Base-by-base conservation (phyloP, 116 monocot species). In the Trichopus zeylanicus region DNA sequence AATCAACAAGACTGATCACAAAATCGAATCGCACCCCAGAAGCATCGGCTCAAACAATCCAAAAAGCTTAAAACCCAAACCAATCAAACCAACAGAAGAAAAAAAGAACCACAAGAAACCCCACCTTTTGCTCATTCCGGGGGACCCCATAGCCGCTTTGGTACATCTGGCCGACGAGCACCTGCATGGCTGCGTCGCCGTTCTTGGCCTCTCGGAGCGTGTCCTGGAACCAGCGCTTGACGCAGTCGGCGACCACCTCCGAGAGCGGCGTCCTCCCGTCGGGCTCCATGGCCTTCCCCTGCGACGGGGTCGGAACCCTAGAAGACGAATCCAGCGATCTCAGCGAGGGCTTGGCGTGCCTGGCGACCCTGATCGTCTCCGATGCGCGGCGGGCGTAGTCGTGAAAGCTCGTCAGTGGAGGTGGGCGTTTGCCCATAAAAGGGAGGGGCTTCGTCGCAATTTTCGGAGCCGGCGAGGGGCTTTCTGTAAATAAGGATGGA, bases 121-220 rank as follows among this genome's bases (percentile, higher is more conserved):
- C 33, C 59, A 93, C 88, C 93, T 93, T 88, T 39, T 82, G 85
- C 42, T 79, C 78, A 39, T 85, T 85, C 27, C 56, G 61, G 29
- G 66, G 53, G 48, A 85, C 64, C 3, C 93, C 93, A 31, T 93
- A 93, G 31, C 93, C 93, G 42, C 55, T 76, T 25, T 68, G 49
- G 67, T 88, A 93, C 93, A 93, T 93, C 93, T 93, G 93, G 11
- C 88, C 93, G 0, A 93, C 85, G 25, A 93, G 72, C 18, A 93
- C 82, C 69, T 89, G 89, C 89, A 89, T 93, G 55, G 78, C 61
- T 10, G 67, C 48, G 72, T 93, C 85, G 13, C 93, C 93, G 21
- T 46, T 51, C 73, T 54, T 81, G 29, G 85, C 93, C 70, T 88
- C 89, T 73, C 77, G 79, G 53, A 89, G 72, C 31, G 93, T 48